Percentiles rank a stretch among this genome's conserved stretches.
These are phyloP conservation scores for Monosporozyma yasuniensis DNA, from an alignment of 805 yeast species.

Conservation along the genomic window DNA sequence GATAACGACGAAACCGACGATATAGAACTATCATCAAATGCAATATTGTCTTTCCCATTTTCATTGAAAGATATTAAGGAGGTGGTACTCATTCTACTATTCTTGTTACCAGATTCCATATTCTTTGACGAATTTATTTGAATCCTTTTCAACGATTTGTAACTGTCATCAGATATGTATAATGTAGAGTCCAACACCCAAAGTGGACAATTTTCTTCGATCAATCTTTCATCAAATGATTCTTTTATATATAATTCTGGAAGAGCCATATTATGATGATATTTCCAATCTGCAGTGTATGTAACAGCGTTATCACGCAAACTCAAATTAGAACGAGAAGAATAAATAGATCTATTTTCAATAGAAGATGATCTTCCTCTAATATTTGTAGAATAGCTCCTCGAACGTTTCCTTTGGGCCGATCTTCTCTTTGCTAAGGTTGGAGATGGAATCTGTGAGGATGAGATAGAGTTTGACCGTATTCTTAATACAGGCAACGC, in stretches of 20 bases:
- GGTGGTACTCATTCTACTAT: neutral
- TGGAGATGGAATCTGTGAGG: neutral
- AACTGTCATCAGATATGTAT: constrained; percentile 6
- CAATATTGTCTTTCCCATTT: neutral
- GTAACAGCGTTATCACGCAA: neutral
- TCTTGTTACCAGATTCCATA: neutral
- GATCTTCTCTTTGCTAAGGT: neutral
- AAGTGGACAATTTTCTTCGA: constrained; percentile 10
- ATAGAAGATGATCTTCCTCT: neutral
- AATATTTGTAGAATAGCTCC: neutral
- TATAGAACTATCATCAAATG: neutral
- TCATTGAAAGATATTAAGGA: neutral
- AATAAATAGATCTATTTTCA: neutral
- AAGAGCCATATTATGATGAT: constrained; percentile 18
- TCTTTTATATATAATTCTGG: constrained; percentile 20
- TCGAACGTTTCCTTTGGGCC: neutral
- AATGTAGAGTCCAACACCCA: constrained; percentile 23
- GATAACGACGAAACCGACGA: neutral
- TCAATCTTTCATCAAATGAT: constrained; percentile 15
- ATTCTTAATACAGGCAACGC: constrained; percentile 19
- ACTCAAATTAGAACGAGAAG: neutral
- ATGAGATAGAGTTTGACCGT: constrained; percentile 1
- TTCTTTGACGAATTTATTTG: constrained; percentile 3
- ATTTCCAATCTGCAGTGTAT: constrained; percentile 17
- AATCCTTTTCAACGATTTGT: neutral